A percentile compares a stretch with the other conserved stretches of the same genome.
Conservation (phyloP, 2,329 filamentous ascomycete species). For the Aureobasidium sp. region DNA sequence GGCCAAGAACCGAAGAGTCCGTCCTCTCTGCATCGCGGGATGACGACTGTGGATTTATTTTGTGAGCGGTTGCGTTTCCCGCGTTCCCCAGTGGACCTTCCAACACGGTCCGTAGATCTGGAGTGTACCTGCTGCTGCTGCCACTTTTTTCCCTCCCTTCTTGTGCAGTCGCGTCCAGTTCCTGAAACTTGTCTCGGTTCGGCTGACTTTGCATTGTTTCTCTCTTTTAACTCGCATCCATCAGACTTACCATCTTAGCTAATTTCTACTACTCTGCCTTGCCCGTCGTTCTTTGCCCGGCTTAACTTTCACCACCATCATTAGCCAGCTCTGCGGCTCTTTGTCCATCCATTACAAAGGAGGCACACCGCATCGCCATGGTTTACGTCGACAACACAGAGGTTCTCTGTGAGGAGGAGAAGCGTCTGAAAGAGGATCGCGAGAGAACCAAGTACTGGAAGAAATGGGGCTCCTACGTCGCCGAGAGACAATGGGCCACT, state of each 20-base stretch:
- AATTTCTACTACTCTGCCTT: background rate
- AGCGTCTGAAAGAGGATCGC: conserved; percentile 77
- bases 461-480: conserved; percentile 91
- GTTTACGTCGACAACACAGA: conserved; percentile 84
- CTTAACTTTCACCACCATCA: background rate
- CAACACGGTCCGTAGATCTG: conserved; percentile 1
- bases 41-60: conserved; percentile 4
- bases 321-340: background rate
- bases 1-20: background rate
- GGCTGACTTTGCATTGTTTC: conserved; percentile 11
- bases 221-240: conserved; percentile 8
- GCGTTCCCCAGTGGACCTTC: conserved; percentile 12
- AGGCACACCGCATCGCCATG: conserved; percentile 47
- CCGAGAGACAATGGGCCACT: conserved; percentile 93
- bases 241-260: conserved; percentile 2
- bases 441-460: conserved; percentile 91
- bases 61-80: background rate
- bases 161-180: conserved; percentile 5
- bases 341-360: background rate
- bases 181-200: conserved; percentile 14
- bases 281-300: background rate
- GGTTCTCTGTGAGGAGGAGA: conserved; percentile 84
- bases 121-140: background rate
- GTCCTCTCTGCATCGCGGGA: background rate
- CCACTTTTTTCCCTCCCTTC: conserved; percentile 1